Evolutionary conservation across 805 yeast species (phyloP).

Genomic region (Alloascoidea africana): DNA sequence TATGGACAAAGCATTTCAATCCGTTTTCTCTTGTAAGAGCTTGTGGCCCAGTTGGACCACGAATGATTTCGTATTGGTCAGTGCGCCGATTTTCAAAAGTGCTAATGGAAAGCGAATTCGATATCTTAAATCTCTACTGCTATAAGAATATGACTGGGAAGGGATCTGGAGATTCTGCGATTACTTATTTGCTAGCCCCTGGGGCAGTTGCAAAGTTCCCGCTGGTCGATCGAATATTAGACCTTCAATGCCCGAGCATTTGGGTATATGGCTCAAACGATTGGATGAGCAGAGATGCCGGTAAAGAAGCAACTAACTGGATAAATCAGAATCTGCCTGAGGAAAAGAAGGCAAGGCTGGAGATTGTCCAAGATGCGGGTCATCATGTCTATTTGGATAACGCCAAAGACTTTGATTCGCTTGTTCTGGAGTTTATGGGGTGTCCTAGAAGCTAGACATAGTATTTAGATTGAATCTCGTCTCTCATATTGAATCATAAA

Average conservation of each 20-base stretch:
- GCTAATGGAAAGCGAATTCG: constrained; percentile 15
- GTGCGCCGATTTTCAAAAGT: constrained; percentile 25
- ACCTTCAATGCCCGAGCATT: constrained; percentile 24
- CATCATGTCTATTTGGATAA: constrained; percentile 75
- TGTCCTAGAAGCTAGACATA: too few species aligned
- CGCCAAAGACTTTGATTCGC: constrained; percentile 31
- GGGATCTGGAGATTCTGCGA: constrained; percentile 52
- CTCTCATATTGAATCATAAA: too few species aligned
- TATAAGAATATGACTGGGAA: constrained; percentile 34
- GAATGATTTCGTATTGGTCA: constrained; percentile 38
- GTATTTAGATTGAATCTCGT: too few species aligned
- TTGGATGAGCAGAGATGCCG: constrained; percentile 59
- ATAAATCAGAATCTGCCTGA: constrained; percentile 14
- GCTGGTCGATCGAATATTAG: constrained; percentile 34
- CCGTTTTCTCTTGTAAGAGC: constrained; percentile 37
- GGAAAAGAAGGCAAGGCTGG: constrained; percentile 17
- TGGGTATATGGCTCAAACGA: constrained; percentile 58
- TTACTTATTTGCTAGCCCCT: constrained; percentile 42
- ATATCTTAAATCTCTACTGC: constrained; percentile 36
- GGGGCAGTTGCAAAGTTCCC: constrained; percentile 46
- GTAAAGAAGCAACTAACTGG: constrained; percentile 25
- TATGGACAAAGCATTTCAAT: constrained; percentile 41
- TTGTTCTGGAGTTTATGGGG: constrained; percentile 24
- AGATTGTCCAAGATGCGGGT: constrained; percentile 41
- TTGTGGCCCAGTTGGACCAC: constrained; percentile 39